Evolutionary conservation across 352 stramenopile genomes (phyloP).

Genomic region (Globisporangium cylindrosporum): DNA sequence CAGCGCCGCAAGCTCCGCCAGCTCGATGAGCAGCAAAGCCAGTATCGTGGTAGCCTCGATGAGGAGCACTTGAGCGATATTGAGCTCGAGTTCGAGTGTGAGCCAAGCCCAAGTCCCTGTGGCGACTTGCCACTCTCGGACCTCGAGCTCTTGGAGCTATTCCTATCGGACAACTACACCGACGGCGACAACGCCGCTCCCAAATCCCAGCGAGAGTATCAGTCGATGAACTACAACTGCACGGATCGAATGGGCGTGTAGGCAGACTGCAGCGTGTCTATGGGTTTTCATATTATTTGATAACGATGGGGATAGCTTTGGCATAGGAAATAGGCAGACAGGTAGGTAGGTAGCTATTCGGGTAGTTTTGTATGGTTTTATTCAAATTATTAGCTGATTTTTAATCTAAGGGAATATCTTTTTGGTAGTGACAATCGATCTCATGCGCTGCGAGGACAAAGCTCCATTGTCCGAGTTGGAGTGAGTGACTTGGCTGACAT

Average conservation of each 20-base stretch:
- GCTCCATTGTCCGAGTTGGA: no score
- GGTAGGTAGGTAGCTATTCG: neutral
- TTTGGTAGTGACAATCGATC: neutral
- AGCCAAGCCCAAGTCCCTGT: constrained; percentile 15
- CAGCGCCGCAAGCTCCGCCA: constrained; percentile 21
- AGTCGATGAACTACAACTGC: neutral
- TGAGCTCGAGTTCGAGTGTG: constrained; percentile 16
- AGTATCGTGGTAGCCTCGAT: neutral
- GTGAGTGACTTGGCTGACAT: neutral
- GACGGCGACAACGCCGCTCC: neutral
- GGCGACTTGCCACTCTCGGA: constrained; percentile 13
- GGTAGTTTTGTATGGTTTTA: neutral
- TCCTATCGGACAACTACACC: constrained; percentile 14
- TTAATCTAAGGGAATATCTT: neutral
- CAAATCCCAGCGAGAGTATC: neutral
- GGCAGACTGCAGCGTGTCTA: neutral
- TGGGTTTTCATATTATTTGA: neutral
- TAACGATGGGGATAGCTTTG: neutral
- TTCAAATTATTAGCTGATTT: neutral
- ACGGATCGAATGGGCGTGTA: neutral
- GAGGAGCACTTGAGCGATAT: constrained; percentile 13
- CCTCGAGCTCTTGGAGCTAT: constrained; percentile 13
- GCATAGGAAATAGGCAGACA: neutral
- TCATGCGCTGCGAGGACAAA: no score
- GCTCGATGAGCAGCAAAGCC: neutral